phyloP scores from a whole-genome alignment of 1,284 basidiomycete genomes.

The Ceratobasidium sp. region DNA sequence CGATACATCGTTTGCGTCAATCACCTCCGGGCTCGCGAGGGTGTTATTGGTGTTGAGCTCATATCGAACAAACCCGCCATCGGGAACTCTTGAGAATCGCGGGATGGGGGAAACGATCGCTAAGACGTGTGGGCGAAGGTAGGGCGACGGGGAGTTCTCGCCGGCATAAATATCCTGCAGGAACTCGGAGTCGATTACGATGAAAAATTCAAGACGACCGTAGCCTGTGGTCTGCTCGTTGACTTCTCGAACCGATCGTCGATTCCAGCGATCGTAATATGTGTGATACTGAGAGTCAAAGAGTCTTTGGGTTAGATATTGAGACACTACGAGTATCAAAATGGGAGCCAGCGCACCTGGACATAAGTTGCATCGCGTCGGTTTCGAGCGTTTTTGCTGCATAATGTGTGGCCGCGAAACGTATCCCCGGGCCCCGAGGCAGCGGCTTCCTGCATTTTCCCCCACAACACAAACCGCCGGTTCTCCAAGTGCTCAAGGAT shows the following conservation, averaged over 20 bases:
- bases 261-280: neutral
- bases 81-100: neutral
- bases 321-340: too few relatives aligned
- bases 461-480: too few relatives aligned
- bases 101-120: neutral
- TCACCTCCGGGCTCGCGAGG: neutral
- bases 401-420: neutral
- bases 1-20: neutral
- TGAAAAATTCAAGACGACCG: slow-evolving; percentile 8
- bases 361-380: slow-evolving; percentile 18
- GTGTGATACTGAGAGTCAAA: slow-evolving; percentile 6
- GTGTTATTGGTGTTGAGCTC: neutral
- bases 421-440: neutral
- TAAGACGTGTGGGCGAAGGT: neutral
- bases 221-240: neutral
- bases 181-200: slow-evolving; percentile 5
- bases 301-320: too few relatives aligned
- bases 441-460: too few relatives aligned
- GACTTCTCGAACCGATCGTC: neutral
- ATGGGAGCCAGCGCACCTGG: slow-evolving; percentile 9
- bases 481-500: too few relatives aligned
- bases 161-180: slow-evolving; percentile 32
- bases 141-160: slow-evolving; percentile 33
- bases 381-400: neutral
- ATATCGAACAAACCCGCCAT: neutral